These are phyloP conservation scores for Solanum sejunctum DNA, from an alignment of 257 asterid species.

Conservation along the genomic window DNA sequence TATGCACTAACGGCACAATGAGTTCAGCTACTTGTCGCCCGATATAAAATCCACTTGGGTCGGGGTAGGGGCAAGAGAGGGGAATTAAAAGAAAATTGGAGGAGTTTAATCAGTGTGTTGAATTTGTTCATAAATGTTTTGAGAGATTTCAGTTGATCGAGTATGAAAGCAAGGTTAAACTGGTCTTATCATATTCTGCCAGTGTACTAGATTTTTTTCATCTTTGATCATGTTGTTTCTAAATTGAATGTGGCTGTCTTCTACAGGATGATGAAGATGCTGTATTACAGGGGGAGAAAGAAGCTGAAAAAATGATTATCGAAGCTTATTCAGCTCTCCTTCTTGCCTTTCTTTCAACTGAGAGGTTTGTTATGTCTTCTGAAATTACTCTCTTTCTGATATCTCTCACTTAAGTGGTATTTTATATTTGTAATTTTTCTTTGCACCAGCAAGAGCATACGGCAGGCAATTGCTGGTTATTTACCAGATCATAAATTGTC, in stretches of 20 bases:
- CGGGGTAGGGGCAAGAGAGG: background rate
- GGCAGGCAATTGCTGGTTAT: slow-evolving; percentile 45
- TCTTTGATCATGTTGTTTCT: background rate
- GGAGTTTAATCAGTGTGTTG: background rate
- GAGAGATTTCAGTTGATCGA: background rate
- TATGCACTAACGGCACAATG: background rate
- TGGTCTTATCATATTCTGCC: background rate
- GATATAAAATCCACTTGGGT: background rate
- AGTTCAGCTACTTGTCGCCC: background rate
- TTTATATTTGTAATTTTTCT: background rate
- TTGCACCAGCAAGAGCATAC: slow-evolving; percentile 48
- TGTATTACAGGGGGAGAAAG: slow-evolving; percentile 75
- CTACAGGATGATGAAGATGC: slow-evolving; percentile 83
- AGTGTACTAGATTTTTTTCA: background rate
- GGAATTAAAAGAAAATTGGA: background rate
- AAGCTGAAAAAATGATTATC: slow-evolving; percentile 94
- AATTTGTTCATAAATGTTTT: background rate
- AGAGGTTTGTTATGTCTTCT: slow-evolving; percentile 36
- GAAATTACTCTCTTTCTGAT: background rate
- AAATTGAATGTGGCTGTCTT: background rate
- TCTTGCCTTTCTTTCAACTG: slow-evolving; percentile 92
- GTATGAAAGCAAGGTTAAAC: background rate
- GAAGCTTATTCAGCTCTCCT: slow-evolving; percentile 98
- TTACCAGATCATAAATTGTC: slow-evolving; percentile 60
- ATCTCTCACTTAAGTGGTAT: background rate